Evolutionary conservation across 768 basidiomycete genomes (phyloP).

Genomic region (Hypholoma sublateritium): DNA sequence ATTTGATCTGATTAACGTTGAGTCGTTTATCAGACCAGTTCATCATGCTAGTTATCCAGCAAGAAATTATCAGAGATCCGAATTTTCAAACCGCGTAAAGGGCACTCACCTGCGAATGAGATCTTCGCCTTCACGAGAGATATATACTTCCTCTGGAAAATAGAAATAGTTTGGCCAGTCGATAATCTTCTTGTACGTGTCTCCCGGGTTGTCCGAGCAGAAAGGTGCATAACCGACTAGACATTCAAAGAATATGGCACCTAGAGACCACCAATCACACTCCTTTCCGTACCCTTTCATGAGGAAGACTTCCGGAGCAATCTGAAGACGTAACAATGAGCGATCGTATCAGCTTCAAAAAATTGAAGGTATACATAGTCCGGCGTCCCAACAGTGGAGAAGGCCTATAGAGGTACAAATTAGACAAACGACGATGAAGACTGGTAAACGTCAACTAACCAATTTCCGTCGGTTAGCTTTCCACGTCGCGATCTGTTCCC

Average conservation of each 20-base stretch:
- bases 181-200: constrained; percentile 98
- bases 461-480: constrained; percentile 97
- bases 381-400: constrained; percentile 80
- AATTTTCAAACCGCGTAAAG: background rate
- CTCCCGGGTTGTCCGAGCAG: constrained; percentile 95
- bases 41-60: constrained; percentile 64
- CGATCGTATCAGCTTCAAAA: background rate
- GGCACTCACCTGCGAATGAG: constrained; percentile 73
- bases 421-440: constrained; percentile 4
- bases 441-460: constrained; percentile 40
- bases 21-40: constrained; percentile 77
- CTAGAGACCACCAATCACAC: constrained; percentile 99
- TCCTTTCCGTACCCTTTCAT: constrained; percentile 98
- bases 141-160: constrained; percentile 94
- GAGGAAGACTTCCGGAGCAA: constrained; percentile 96
- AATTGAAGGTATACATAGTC: constrained; percentile 48
- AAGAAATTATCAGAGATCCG: constrained; percentile 9
- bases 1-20: constrained; percentile 84
- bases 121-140: constrained; percentile 90
- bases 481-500: constrained; percentile 97
- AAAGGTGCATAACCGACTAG: constrained; percentile 97
- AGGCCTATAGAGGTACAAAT: constrained; percentile 56
- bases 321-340: constrained; percentile 48
- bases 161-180: constrained; percentile 90
- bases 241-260: constrained; percentile 99